A percentile compares a stretch with the other conserved stretches of the same genome.
Evolutionary conservation across 2,329 filamentous ascomycete species (phyloP).

Genomic region (Pestalotiopsis sp.): DNA sequence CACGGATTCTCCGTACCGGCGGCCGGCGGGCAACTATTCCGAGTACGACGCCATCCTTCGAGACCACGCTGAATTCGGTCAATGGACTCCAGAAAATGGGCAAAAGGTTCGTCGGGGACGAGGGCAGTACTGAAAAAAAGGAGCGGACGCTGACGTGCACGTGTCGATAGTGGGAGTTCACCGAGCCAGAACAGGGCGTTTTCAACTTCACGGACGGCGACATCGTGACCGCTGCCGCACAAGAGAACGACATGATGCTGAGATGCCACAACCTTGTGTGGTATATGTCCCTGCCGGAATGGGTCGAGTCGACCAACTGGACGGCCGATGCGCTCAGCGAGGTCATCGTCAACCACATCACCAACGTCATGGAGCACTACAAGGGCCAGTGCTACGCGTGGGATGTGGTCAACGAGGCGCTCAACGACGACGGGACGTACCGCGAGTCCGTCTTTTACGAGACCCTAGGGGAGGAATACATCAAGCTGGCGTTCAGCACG

Average conservation of each 20-base stretch:
- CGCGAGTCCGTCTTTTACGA: constrained; percentile 51
- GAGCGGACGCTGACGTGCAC: constrained; percentile 7
- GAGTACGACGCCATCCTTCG: constrained; percentile 57
- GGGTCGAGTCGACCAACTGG: constrained; percentile 49
- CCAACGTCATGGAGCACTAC: constrained; percentile 47
- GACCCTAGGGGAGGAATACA: constrained; percentile 53
- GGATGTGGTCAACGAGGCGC: constrained; percentile 61
- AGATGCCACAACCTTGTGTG: constrained; percentile 60
- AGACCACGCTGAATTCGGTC: constrained; percentile 59
- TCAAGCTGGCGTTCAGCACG: constrained; percentile 53
- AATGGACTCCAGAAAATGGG: constrained; percentile 63
- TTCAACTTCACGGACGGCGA: constrained; percentile 67
- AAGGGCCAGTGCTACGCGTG: constrained; percentile 54
- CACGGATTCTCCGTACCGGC: constrained; percentile 50
- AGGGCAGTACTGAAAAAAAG: background rate
- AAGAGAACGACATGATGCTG: constrained; percentile 45
- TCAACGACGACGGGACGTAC: constrained; percentile 56
- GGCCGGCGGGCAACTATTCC: constrained; percentile 52
- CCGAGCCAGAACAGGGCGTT: constrained; percentile 56
- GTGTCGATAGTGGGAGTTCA: constrained; percentile 52
- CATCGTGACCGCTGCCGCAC: constrained; percentile 45
- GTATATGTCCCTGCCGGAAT: constrained; percentile 53
- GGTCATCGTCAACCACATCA: constrained; percentile 56
- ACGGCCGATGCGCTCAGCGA: constrained; percentile 52
- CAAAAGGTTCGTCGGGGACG: constrained; percentile 41